Conservation (phyloP, 441 rosid species). For the Aleurites moluccanus region DNA sequence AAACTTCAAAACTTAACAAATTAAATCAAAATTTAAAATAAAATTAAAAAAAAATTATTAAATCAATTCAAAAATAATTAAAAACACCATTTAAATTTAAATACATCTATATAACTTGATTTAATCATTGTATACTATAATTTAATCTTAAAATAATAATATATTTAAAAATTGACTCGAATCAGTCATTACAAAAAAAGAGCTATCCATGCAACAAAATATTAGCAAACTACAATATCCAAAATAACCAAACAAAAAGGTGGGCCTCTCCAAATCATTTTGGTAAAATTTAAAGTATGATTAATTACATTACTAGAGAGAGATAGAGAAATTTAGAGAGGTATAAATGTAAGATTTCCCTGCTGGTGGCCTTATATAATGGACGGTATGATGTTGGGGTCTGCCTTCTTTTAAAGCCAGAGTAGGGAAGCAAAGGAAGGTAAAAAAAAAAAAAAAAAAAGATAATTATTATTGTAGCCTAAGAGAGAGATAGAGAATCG, state of each 20-base stretch:
- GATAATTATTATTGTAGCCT: neutral
- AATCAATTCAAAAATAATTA: too few species aligned
- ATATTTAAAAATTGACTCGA: too few species aligned
- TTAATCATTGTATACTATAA: too few species aligned
- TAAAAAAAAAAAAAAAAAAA: neutral
- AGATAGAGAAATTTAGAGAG: neutral
- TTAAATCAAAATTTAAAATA: too few species aligned
- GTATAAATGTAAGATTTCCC: conserved; percentile 39
- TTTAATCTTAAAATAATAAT: too few species aligned
- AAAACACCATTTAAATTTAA: too few species aligned
- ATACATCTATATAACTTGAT: too few species aligned
- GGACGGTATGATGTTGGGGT: conserved; percentile 43
- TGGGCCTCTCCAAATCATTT: conserved; percentile 44
- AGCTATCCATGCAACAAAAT: too few species aligned
- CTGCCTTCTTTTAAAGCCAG: conserved; percentile 41
- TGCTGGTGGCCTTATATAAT: conserved; percentile 55
- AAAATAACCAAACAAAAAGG: conserved; percentile 16
- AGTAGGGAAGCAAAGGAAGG: neutral
- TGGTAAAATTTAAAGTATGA: conserved; percentile 36
- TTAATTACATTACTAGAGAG: conserved; percentile 24
- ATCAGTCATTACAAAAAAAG: too few species aligned
- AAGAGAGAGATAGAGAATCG: conserved; percentile 1
- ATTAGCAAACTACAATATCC: too few species aligned
- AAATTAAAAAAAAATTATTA: too few species aligned
- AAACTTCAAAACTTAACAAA: too few species aligned